phyloP scores from a whole-genome alignment of 2,329 filamentous ascomycete species.

The Pseudocercospora eumusae region DNA sequence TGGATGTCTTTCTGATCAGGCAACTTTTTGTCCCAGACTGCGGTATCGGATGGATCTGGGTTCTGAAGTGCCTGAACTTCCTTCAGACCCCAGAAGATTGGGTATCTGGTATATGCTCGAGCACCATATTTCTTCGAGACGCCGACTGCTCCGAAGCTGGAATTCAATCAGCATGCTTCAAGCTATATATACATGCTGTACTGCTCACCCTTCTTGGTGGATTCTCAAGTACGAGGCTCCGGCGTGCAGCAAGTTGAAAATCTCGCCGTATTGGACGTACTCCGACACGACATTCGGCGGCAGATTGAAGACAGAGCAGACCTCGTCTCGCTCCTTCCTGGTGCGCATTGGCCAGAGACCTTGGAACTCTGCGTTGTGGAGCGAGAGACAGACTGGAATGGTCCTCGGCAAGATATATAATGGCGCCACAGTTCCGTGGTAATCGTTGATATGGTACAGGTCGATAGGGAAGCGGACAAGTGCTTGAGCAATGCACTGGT shows the following conservation, averaged over 20 bases:
- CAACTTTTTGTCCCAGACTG: slow-evolving; percentile 59
- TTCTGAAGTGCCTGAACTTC: slow-evolving; percentile 65
- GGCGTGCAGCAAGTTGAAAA: slow-evolving; percentile 69
- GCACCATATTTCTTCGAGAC: slow-evolving; percentile 70
- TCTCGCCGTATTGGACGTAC: slow-evolving; percentile 68
- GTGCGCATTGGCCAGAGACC: slow-evolving; percentile 68
- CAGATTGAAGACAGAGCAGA: slow-evolving; percentile 66
- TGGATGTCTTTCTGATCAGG: slow-evolving; percentile 53
- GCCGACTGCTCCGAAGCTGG: slow-evolving; percentile 64
- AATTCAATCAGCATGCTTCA: neutral
- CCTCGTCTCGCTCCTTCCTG: slow-evolving; percentile 61
- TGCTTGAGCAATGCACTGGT: slow-evolving; percentile 66
- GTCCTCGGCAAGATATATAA: slow-evolving; percentile 65
- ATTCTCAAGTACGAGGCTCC: slow-evolving; percentile 66
- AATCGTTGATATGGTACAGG: slow-evolving; percentile 68
- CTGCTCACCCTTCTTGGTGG: slow-evolving; percentile 57
- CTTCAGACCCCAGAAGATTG: slow-evolving; percentile 68
- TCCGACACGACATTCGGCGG: slow-evolving; percentile 57
- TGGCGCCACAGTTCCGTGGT: slow-evolving; percentile 64
- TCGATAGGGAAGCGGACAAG: slow-evolving; percentile 64
- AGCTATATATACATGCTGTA: neutral
- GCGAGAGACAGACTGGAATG: slow-evolving; percentile 63
- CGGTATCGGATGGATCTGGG: slow-evolving; percentile 65
- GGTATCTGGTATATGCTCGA: slow-evolving; percentile 65
- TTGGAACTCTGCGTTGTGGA: slow-evolving; percentile 71